phyloP scores from a whole-genome alignment of 306 rosid species.

The Lithocarpus polystachyus region DNA sequence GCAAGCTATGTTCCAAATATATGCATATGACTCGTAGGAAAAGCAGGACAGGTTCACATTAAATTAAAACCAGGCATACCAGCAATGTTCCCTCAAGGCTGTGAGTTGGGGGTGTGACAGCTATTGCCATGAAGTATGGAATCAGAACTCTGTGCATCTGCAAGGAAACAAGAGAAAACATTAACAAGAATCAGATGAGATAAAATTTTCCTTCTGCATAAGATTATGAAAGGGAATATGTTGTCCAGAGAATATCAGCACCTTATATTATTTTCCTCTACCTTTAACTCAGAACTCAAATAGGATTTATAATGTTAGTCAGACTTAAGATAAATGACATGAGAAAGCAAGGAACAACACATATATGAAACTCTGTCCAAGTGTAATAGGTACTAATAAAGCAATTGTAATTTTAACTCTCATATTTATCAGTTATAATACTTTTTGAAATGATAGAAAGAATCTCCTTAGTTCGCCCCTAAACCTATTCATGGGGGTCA shows the following conservation, averaged over 20 bases:
- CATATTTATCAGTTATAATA: not conserved
- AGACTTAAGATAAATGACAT: not conserved
- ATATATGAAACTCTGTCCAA: not conserved
- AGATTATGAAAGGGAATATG: not conserved
- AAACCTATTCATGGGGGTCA: not conserved
- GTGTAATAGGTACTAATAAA: not conserved
- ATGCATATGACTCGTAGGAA: not conserved
- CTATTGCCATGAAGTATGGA: constrained; percentile 56
- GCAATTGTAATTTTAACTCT: not conserved
- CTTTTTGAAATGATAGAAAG: not conserved
- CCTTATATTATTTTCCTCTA: constrained; percentile 1
- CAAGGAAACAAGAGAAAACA: constrained; percentile 14
- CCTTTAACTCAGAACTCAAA: not conserved
- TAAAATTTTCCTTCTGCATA: not conserved
- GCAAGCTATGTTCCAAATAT: not conserved
- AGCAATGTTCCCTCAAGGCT: constrained; percentile 60
- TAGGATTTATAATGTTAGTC: not conserved
- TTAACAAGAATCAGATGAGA: not conserved
- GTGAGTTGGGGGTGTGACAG: constrained; percentile 53
- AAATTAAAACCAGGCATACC: constrained; percentile 33
- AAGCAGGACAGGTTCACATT: not conserved
- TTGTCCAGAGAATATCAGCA: not conserved
- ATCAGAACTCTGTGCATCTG: constrained; percentile 56
- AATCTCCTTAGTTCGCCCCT: not conserved
- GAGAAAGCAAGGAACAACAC: not conserved